Conservation (phyloP, 1,284 basidiomycete genomes). For the Ustilago trichophora region DNA sequence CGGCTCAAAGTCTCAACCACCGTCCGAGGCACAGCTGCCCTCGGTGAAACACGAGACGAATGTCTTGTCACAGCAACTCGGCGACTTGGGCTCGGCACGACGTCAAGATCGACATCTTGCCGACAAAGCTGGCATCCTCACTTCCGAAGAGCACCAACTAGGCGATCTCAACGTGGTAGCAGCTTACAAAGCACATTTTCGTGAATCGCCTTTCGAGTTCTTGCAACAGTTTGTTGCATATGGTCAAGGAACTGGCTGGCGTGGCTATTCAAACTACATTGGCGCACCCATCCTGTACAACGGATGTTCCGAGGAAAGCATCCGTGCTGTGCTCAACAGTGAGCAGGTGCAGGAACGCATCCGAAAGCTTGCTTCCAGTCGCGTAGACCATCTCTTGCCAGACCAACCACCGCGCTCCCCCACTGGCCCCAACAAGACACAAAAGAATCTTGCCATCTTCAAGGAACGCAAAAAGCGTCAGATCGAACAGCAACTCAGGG, state of each 20-base stretch:
- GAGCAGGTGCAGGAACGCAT: conserved; percentile 58
- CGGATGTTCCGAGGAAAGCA: conserved; percentile 50
- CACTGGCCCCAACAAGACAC: conserved; percentile 33
- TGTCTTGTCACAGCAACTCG: conserved; percentile 24
- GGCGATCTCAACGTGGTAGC: conserved; percentile 60
- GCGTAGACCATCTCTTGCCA: conserved; percentile 48
- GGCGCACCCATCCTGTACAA: conserved; percentile 59
- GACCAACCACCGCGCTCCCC: conserved; percentile 25
- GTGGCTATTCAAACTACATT: conserved; percentile 60
- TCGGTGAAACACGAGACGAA: conserved; percentile 5
- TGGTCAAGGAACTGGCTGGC: conserved; percentile 59
- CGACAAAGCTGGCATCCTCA: conserved; percentile 27
- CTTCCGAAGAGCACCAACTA: conserved; percentile 41
- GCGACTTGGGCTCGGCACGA: conserved; percentile 33
- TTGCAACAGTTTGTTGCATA: conserved; percentile 58
- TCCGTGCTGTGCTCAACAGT: conserved; percentile 52
- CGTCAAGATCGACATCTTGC: conserved; percentile 23
- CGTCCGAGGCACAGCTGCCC: conserved; percentile 15
- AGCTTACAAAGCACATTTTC: conserved; percentile 60
- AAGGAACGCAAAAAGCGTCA: conserved; percentile 53
- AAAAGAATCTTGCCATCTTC: conserved; percentile 40
- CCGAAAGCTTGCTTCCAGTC: conserved; percentile 37
- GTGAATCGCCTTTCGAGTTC: conserved; percentile 58
- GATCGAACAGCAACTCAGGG: conserved; percentile 55
- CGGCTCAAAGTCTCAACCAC: conserved; percentile 16